Evolutionary conservation across 306 rosid genomes (phyloP).

Genomic region (Astragalus membranaceus): DNA sequence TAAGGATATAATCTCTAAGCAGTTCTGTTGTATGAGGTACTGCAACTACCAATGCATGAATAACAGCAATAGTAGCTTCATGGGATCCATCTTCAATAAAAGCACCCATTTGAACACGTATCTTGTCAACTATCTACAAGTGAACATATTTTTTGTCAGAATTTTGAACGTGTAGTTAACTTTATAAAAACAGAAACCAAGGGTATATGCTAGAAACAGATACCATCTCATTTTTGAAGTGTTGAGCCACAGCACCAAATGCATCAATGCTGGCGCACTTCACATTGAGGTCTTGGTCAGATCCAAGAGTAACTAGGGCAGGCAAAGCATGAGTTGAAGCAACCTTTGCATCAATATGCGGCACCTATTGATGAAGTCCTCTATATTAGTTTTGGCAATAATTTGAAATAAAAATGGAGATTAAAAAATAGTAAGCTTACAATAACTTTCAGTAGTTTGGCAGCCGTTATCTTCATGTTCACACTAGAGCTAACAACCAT

Average conservation of each 20-base stretch:
- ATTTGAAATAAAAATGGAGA: slow-evolving; percentile 13
- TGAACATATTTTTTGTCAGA: slow-evolving; percentile 8
- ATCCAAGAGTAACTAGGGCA: slow-evolving; percentile 81
- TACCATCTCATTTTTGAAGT: slow-evolving; percentile 78
- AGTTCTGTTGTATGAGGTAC: slow-evolving; percentile 79
- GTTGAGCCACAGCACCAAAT: slow-evolving; percentile 86
- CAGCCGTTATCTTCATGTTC: slow-evolving; percentile 62
- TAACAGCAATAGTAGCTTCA: slow-evolving; percentile 76
- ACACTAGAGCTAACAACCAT: slow-evolving; percentile 75
- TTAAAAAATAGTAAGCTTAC: slow-evolving; percentile 42
- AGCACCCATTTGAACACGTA: slow-evolving; percentile 98
- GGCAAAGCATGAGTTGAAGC: slow-evolving; percentile 75
- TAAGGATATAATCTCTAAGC: slow-evolving; percentile 95
- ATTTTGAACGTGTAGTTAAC: slow-evolving; percentile 1
- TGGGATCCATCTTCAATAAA: slow-evolving; percentile 98
- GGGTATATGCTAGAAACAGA: slow-evolving; percentile 7
- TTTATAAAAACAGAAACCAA: slow-evolving; percentile 3
- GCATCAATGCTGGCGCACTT: slow-evolving; percentile 83
- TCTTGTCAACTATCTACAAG: slow-evolving; percentile 83
- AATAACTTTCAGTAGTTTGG: slow-evolving; percentile 62
- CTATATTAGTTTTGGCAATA: slow-evolving; percentile 9
- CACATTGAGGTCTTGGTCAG: slow-evolving; percentile 69
- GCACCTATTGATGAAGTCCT: slow-evolving; percentile 54
- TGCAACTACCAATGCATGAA: slow-evolving; percentile 84
- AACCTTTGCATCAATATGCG: slow-evolving; percentile 65